These are phyloP conservation scores for Trichoderma pleuroti DNA, from an alignment of 2,329 filamentous ascomycete genomes.

Conservation along the genomic window DNA sequence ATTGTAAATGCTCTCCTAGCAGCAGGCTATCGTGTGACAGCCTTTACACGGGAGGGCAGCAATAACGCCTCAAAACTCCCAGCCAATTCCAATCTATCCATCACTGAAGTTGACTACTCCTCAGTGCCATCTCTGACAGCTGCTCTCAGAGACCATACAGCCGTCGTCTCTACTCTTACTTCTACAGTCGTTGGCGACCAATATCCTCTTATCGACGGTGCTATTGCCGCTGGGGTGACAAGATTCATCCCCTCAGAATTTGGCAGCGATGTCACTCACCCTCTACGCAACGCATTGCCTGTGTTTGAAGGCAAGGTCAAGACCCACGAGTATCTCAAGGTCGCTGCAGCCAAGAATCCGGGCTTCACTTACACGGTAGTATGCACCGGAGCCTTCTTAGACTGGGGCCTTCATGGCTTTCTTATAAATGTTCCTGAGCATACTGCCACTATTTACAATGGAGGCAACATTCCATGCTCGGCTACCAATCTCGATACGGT, in stretches of 20 bases:
- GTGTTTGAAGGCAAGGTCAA: background rate
- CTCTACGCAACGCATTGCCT: background rate
- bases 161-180: background rate
- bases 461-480: background rate
- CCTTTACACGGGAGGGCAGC: background rate
- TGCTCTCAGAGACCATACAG: background rate
- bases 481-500: background rate
- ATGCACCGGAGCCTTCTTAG: background rate
- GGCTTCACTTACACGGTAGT: background rate
- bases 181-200: background rate
- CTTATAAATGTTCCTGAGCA: background rate
- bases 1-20: background rate
- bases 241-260: constrained; percentile 5
- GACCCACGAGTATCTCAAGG: background rate
- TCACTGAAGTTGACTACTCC: background rate
- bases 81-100: background rate
- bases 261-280: background rate
- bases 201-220: background rate
- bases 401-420: background rate
- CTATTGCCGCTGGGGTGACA: background rate
- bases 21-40: background rate
- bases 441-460: background rate
- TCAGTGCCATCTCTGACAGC: background rate
- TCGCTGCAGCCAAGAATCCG: background rate
- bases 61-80: constrained; percentile 2